Evolutionary conservation across 805 yeast genomes (phyloP).

Genomic region (Wickerhamiella allomyrinae): DNA sequence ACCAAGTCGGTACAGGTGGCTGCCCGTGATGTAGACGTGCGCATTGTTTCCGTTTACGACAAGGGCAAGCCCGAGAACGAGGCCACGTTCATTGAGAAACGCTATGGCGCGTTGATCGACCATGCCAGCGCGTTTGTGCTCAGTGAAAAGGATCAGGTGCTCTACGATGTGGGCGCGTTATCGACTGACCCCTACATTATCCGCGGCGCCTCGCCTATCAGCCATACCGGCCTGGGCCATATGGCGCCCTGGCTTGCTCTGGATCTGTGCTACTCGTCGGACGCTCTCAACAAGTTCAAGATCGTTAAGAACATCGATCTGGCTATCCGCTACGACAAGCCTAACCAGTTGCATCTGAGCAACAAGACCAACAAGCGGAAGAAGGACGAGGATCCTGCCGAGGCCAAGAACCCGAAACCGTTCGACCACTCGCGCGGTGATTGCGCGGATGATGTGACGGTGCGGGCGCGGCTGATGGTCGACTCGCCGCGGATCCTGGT

Average conservation of each 20-base stretch:
- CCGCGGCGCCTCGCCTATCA: constrained; percentile 25
- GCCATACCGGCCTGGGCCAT: background rate
- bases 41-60: constrained; percentile 50
- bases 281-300: constrained; percentile 33
- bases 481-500: constrained; percentile 59
- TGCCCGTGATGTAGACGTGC: constrained; percentile 55
- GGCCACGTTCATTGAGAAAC: constrained; percentile 40
- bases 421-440: constrained; percentile 5
- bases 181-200: constrained; percentile 44
- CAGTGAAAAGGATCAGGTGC: constrained; percentile 35
- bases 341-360: constrained; percentile 30
- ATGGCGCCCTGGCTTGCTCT: constrained; percentile 92
- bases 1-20: constrained; percentile 54
- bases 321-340: constrained; percentile 43
- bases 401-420: background rate
- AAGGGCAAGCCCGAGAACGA: constrained; percentile 30
- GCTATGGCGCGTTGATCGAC: constrained; percentile 54
- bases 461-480: constrained; percentile 21
- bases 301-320: constrained; percentile 52
- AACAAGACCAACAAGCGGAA: background rate
- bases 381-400: background rate
- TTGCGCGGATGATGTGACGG: constrained; percentile 18
- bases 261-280: constrained; percentile 49
- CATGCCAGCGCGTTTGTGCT: constrained; percentile 64
- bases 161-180: constrained; percentile 45